Base-by-base conservation (phyloP, 352 stramenopile genomes). In the Phytophthora lateralis region DNA sequence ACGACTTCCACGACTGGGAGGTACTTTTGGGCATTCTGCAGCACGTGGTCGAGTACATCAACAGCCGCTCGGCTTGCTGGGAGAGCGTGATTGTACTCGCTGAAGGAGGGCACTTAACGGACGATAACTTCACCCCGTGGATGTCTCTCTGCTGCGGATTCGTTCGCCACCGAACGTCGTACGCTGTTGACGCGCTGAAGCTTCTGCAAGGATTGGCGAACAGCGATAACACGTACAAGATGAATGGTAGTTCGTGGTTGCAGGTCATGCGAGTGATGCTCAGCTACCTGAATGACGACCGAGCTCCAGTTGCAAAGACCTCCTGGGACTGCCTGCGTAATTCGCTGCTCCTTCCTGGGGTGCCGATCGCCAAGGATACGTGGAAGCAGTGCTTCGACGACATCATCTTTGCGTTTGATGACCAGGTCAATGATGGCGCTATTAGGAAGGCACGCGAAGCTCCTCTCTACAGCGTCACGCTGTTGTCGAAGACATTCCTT, bases 211-310 rank as follows among this genome's bases (percentile, higher is more conserved):
- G 71, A 12, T 55, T 93, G n/a, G 87, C 82, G 0, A 90, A 87
- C 38, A 89, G 82, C 41, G 78, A 90, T 34, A 91, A 73, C 42
- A 65, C 80, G 14, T 89, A 91, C 78, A 85, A 82, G 54, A 85
- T 90, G 74, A 78, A 89, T 44, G 81, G 77, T 26, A 72, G 63
- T 20, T 80, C 76, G 37, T 96, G 87, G 87, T 70, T 96, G 42
- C 78, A 94, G 59, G 75, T 96, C 11, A 93, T 96, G 85, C 85
- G 76, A 5, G 83, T 94, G 52, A 93, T 96, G 82, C 78, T 96
- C 0, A 82, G 74, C 29, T 96, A 94, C 54, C 27, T 96, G 32
- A 81, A 88, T 39, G 87, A 96, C 38, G 87, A 92, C 56, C 85
- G 87, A 29, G 65, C 77, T 9, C 75, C 80, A 11, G 82, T 96